Evolutionary conservation across 2,329 filamentous ascomycete genomes (phyloP).

Genomic region (Juglanconis sp.): DNA sequence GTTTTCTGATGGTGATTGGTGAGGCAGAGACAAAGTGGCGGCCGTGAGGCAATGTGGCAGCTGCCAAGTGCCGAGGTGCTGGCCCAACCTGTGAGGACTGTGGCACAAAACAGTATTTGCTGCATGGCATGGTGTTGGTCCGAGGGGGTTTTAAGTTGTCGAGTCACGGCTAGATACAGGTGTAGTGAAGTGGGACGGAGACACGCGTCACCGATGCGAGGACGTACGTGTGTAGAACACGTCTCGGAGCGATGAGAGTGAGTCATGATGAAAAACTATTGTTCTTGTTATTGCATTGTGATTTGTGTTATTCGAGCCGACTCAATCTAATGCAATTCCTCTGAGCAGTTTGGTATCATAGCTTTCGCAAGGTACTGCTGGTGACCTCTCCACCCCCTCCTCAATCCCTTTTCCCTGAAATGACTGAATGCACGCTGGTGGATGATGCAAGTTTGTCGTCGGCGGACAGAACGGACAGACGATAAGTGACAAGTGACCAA

Average conservation of each 20-base stretch:
- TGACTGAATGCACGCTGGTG: background rate
- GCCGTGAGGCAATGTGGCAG: too few species aligned
- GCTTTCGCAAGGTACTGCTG: slow-evolving; percentile 15
- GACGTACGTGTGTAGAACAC: background rate
- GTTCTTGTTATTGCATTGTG: background rate
- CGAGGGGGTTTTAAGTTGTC: background rate
- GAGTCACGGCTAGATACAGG: background rate
- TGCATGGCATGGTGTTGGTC: background rate
- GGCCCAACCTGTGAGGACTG: too few species aligned
- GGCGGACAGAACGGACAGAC: slow-evolving; percentile 3
- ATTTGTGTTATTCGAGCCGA: background rate
- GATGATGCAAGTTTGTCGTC: slow-evolving; percentile 1
- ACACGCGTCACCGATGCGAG: background rate
- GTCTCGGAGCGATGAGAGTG: background rate
- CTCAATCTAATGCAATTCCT: background rate
- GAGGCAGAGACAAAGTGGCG: too few species aligned
- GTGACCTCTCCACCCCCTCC: background rate
- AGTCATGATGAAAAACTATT: background rate
- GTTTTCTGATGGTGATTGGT: too few species aligned
- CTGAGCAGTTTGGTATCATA: slow-evolving; percentile 15
- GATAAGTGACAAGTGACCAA: background rate
- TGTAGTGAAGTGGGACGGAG: background rate
- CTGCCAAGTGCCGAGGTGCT: too few species aligned
- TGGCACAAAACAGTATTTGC: background rate
- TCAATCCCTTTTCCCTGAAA: background rate